These are phyloP conservation scores for Meyerozyma elateridarum DNA, from an alignment of 1,139 yeast genomes.

Conservation along the genomic window DNA sequence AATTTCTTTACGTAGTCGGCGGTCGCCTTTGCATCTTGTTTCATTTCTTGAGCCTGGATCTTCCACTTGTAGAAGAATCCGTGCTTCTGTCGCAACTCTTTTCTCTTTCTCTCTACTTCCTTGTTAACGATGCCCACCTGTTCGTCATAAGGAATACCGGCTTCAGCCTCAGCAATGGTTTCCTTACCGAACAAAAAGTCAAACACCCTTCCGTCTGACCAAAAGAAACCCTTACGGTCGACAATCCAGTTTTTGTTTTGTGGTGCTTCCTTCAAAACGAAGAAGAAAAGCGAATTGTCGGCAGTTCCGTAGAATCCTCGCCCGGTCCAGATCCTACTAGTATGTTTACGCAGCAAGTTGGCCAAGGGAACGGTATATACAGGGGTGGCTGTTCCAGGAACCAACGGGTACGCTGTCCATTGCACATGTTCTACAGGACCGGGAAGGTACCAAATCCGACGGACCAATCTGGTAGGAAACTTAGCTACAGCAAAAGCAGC, in stretches of 20 bases:
- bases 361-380: conserved; percentile 63
- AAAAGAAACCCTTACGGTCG: conserved; percentile 79
- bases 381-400: conserved; percentile 78
- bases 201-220: conserved; percentile 88
- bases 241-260: conserved; percentile 63
- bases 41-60: conserved; percentile 31
- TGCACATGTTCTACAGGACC: conserved; percentile 49
- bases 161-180: conserved; percentile 68
- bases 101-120: conserved; percentile 36
- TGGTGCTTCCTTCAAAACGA: conserved; percentile 54
- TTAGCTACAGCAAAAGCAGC: conserved; percentile 43
- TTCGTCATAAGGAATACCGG: conserved; percentile 66
- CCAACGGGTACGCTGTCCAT: conserved; percentile 67
- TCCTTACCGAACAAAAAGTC: conserved; percentile 79
- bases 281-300: conserved; percentile 69
- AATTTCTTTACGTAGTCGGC: conserved; percentile 14
- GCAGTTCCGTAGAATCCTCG: conserved; percentile 84
- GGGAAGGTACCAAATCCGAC: conserved; percentile 77
- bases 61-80: conserved; percentile 41
- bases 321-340: conserved; percentile 75
- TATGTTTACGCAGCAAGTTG: conserved; percentile 50
- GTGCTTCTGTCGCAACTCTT: conserved; percentile 33
- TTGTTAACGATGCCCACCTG: conserved; percentile 40
- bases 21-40: conserved; percentile 26
- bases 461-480: conserved; percentile 63